phyloP scores from a whole-genome alignment of 1,284 basidiomycete species.

The Neolentinus lepideus region DNA sequence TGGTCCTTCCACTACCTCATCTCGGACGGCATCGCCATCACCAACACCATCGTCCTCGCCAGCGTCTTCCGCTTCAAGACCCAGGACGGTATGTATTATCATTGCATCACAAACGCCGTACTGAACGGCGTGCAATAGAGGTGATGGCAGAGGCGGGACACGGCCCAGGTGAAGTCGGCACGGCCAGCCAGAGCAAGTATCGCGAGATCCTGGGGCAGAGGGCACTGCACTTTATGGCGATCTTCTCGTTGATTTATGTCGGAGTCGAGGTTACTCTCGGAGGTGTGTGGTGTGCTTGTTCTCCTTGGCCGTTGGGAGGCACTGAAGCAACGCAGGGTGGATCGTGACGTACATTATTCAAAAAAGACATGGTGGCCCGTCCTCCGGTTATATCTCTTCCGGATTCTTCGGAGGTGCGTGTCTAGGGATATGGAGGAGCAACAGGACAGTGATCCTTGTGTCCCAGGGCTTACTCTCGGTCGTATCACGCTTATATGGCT shows the following conservation, averaged over 20 bases:
- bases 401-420: constrained; percentile 41
- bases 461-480: constrained; percentile 46
- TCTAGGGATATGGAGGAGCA: neutral
- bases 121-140: constrained; percentile 9
- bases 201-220: constrained; percentile 46
- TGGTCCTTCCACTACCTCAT: constrained; percentile 61
- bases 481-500: constrained; percentile 50
- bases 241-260: constrained; percentile 62
- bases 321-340: constrained; percentile 23
- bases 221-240: constrained; percentile 49
- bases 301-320: neutral
- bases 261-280: constrained; percentile 63
- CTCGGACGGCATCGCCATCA: constrained; percentile 53
- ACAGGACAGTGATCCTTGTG: neutral
- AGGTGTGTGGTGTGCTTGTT: constrained; percentile 18
- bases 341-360: constrained; percentile 54
- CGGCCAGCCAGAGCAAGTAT: constrained; percentile 32
- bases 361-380: constrained; percentile 36
- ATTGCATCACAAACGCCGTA: neutral
- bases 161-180: constrained; percentile 24
- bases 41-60: constrained; percentile 37
- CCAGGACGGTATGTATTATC: constrained; percentile 34
- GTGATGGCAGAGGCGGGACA: constrained; percentile 30
- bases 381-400: constrained; percentile 44
- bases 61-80: constrained; percentile 43